Evolutionary conservation across 805 yeast genomes (phyloP).

Genomic region (Barnettozyma siamensis): DNA sequence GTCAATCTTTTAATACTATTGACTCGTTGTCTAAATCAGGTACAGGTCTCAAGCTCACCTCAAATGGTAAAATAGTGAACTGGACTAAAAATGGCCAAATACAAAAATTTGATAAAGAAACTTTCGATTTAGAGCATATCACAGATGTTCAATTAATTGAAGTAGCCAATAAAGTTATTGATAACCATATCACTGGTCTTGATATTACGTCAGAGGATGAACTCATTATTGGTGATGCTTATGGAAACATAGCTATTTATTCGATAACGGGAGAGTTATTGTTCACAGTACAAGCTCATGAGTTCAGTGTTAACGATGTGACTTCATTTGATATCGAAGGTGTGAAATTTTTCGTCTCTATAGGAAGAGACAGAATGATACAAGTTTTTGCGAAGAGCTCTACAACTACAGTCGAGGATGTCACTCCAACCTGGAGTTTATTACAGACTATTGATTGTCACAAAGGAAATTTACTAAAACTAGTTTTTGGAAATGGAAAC

Average conservation of each 20-base stretch:
- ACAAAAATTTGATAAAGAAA: conserved; percentile 24
- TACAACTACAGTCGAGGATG: conserved; percentile 16
- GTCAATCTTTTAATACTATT: conserved; percentile 22
- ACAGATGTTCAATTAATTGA: conserved; percentile 17
- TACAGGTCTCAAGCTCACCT: conserved; percentile 34
- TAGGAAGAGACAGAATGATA: conserved; percentile 58
- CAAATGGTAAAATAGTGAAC: conserved; percentile 28
- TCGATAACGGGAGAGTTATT: conserved; percentile 12
- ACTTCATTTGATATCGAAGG: conserved; percentile 28
- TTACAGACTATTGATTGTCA: conserved; percentile 56
- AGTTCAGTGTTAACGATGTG: conserved; percentile 45
- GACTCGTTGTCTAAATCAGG: conserved; percentile 34
- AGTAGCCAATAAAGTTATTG: conserved; percentile 28
- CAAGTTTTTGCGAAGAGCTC: conserved; percentile 39
- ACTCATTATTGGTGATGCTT: conserved; percentile 43
- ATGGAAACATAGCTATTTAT: conserved; percentile 34
- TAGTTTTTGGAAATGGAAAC: conserved; percentile 26
- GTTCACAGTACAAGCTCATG: conserved; percentile 41
- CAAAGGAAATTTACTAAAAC: conserved; percentile 44
- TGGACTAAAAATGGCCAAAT: conserved; percentile 41
- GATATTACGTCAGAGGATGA: conserved; percentile 28
- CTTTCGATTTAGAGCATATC: conserved; percentile 10
- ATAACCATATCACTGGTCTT: conserved; percentile 37
- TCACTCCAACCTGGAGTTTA: conserved; percentile 39
- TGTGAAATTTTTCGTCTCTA: conserved; percentile 34